Evolutionary conservation across 164 flowering plant species (phyloP), one percentile per base, ranked within the genome.

Genomic region (Annona squamosa): DNA sequence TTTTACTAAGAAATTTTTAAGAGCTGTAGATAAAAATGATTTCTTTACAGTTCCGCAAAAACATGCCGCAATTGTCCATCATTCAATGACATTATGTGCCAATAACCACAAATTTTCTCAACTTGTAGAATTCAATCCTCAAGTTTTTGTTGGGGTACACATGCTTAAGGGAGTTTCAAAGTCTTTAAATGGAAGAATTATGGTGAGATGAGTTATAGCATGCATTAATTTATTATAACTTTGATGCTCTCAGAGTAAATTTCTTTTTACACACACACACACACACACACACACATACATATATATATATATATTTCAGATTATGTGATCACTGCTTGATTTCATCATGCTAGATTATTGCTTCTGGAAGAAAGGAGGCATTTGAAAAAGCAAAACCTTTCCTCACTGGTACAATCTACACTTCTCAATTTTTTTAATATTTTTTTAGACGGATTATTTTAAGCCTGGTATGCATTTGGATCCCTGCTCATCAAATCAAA

Each of bases 321-420:
- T 72, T 19, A 65, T 46, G 48, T 75, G 19, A 46, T 48, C 70
- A 64, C 67, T 13, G 63, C 56, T 68, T 68, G 45, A 68, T 71
- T 71, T 9, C 62, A 68, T 69, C 19, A 26, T 79, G 16, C 69
- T 79, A 94, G 99, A 82, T 86, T 72, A 70, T 83, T 67, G 80
- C 88, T 13, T 92, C 99, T 26, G 99, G 99, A 82, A 86, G 79
- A 57, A 77, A 85, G 16, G 90, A 87, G 63, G 88, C 95, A 67
- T 85, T 84, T 81, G 81, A 85, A 72, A 86, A 71, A 83, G 97
- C 94, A 48, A 84, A 74, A 18, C 91, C 97, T 47, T 62, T 92
- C 76, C 92, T 94, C 57, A 82, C 89, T 70, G 94, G 99, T 94
- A 78, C 52, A 57, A 52, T 65, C 3, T 16, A 9, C 19, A 44